Base-by-base conservation (phyloP, 2,329 filamentous ascomycete species). In the Fusarium sp. region DNA sequence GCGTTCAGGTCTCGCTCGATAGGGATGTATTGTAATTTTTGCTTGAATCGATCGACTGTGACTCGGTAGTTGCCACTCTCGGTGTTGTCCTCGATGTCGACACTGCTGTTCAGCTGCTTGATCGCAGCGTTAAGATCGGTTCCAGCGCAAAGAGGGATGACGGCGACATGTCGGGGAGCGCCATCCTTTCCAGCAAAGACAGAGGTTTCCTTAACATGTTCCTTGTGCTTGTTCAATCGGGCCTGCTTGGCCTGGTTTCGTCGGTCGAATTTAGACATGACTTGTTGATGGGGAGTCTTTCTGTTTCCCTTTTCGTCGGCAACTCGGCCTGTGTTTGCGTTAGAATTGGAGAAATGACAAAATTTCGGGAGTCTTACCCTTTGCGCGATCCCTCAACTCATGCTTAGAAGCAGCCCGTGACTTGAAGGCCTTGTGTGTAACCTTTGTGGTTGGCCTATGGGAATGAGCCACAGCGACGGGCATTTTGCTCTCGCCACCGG, bases 181-280 rank as follows among this genome's bases (percentile, higher is more conserved):
- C 93, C 95, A 84, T 97, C 93, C 63, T 91, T 91, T 9, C 96
- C 96, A n/a, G 90, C 84, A 79, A 99, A 99, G 28, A 99, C 87
- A 42, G 91, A 94, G 0, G 90, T 91, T 59, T 94, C 92, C 76
- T 93, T 92, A 54, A 93, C 88, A 80, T 96, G 93, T 78, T 96
- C 94, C 80, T 91, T 91, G 80, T 95, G 91, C 84, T 98, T 98
- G 76, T 91, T 87, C 71, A 93, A 86, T 79, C 96, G 93, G 82
- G 92, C 91, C 86, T 99, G 96, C 83, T 96, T 96, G 77, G 94
- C 94, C 86, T 97, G 94, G 83, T 99, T 98, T 78, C 94, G 92
- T 69, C 96, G 93, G 83, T 98, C 95, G 82, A 99, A 90, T 84
- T 98, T 99, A 67, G 95, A 97, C 94, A 98, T 96, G 84, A 98